phyloP scores from a whole-genome alignment of 495 filamentous ascomycete species.

The Trichodelitschia bisporula region DNA sequence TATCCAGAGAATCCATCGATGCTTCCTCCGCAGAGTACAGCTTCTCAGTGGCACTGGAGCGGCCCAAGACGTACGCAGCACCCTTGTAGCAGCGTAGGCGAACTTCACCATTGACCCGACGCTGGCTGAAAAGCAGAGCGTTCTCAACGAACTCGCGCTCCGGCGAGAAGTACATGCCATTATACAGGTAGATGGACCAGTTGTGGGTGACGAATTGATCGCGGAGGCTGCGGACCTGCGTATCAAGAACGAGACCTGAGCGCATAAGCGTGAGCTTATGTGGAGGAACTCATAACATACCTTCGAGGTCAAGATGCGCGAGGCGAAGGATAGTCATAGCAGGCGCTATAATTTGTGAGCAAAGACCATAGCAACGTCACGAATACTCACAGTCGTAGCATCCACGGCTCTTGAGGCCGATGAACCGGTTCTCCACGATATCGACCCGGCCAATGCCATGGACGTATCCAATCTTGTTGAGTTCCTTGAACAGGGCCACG shows the following conservation, averaged over 20 bases:
- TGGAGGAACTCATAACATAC: no score
- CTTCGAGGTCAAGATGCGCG: constrained; percentile 66
- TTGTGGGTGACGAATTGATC: constrained; percentile 50
- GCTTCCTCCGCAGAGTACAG: constrained; percentile 61
- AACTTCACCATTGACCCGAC: constrained; percentile 28
- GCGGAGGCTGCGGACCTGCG: constrained; percentile 60
- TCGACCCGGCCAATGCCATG: constrained; percentile 75
- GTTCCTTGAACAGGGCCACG: constrained; percentile 53
- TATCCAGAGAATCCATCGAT: constrained; percentile 70
- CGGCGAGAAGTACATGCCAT: constrained; percentile 60
- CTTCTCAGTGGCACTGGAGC: constrained; percentile 55
- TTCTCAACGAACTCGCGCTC: constrained; percentile 61
- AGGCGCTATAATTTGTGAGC: no score
- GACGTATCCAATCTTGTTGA: constrained; percentile 52
- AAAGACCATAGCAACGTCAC: no score
- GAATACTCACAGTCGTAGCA: no score
- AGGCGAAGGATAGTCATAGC: constrained; percentile 45
- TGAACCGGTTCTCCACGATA: constrained; percentile 80
- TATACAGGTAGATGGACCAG: constrained; percentile 57
- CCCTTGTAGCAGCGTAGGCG: constrained; percentile 58
- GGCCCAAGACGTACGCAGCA: constrained; percentile 43
- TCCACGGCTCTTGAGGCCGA: constrained; percentile 65
- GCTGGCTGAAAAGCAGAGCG: constrained; percentile 43
- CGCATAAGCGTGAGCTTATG: no score
- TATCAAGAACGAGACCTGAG: constrained; percentile 64